These are phyloP conservation scores for Platanus orientalis DNA, from an alignment of 164 flowering plant genomes.

Conservation along the genomic window DNA sequence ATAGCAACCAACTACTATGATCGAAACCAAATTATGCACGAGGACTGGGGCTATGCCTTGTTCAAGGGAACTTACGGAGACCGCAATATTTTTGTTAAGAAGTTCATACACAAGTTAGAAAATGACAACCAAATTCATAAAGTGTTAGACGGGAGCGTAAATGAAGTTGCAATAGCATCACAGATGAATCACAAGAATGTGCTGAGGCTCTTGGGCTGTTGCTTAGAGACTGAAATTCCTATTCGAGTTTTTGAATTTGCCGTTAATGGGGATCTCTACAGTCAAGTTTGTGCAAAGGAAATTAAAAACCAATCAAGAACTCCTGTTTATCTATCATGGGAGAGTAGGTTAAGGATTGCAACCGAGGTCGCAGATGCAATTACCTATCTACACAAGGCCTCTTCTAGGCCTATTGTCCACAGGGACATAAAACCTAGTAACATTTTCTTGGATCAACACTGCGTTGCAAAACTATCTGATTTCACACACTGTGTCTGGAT, in stretches of 20 bases:
- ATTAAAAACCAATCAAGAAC: too few relatives aligned
- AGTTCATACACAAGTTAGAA: background rate
- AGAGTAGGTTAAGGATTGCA: background rate
- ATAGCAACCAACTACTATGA: background rate
- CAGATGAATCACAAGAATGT: background rate
- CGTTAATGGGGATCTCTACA: background rate
- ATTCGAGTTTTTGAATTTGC: background rate
- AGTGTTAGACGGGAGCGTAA: background rate
- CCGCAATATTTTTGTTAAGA: slow-evolving; percentile 2
- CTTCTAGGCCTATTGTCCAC: background rate
- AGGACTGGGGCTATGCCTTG: background rate
- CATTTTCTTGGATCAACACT: background rate
- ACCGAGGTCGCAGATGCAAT: background rate
- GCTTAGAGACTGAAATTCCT: background rate
- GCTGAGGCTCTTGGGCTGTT: background rate
- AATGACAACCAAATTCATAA: background rate
- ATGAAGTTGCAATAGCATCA: background rate
- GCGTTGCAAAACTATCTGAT: background rate
- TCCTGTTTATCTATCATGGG: background rate
- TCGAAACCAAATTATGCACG: background rate
- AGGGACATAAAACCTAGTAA: background rate
- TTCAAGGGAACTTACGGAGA: background rate
- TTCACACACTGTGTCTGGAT: background rate
- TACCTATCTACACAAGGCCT: background rate
- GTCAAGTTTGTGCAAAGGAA: background rate